Conservation (phyloP, 208 protist genomes). For the Endotrypanum monterogeii region DNA sequence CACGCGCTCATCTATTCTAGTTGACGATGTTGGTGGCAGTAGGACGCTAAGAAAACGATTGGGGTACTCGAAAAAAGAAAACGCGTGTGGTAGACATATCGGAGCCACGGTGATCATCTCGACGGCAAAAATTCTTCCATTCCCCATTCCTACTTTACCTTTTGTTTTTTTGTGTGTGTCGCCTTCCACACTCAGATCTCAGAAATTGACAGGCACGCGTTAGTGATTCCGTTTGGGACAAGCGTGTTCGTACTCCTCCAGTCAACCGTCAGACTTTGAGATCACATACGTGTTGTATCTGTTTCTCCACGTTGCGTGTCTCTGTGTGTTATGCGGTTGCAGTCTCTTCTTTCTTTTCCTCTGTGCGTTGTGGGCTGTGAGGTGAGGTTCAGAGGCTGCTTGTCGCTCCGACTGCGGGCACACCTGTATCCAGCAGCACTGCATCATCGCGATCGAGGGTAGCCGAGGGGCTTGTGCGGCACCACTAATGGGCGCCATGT, state of each 20-base stretch:
- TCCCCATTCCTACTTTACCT: not conserved
- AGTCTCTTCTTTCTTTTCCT: not conserved
- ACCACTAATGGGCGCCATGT: not conserved
- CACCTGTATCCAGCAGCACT: not conserved
- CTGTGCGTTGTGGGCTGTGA: not conserved
- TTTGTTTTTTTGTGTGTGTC: not conserved
- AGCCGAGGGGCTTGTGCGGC: not conserved
- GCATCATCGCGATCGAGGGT: not conserved
- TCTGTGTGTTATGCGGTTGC: not conserved
- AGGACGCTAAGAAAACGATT: not conserved
- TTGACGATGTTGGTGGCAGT: slow-evolving; percentile 2
- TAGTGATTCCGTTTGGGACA: not conserved
- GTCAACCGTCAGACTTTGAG: not conserved
- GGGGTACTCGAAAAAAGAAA: too few relatives aligned
- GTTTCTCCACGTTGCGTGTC: not conserved
- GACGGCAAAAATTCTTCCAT: not conserved
- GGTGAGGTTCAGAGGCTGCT: not conserved
- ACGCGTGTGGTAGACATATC: not conserved
- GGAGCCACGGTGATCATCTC: not conserved
- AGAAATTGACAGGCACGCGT: too few relatives aligned
- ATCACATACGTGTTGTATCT: not conserved
- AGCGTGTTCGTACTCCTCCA: not conserved
- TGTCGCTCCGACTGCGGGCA: not conserved
- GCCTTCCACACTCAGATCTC: too few relatives aligned
- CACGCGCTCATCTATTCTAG: slow-evolving; percentile 1